These are phyloP conservation scores for Syzygium jambos DNA, from an alignment of 345 rosid species.

Conservation along the genomic window DNA sequence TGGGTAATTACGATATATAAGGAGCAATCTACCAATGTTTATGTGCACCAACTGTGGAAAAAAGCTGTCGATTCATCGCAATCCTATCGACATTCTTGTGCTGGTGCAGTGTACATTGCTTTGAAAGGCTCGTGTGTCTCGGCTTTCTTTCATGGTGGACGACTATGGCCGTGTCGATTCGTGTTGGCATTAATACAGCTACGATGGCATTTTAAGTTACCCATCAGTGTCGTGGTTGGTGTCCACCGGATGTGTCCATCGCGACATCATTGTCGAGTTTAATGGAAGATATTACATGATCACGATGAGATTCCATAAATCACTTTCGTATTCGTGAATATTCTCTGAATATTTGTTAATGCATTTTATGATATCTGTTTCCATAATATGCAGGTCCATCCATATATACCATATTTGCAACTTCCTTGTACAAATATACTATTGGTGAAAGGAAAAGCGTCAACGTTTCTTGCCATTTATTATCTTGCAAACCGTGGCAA, in stretches of 20 bases:
- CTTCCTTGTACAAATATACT: background rate
- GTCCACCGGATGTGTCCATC: fast-evolving
- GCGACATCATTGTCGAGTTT: fast-evolving
- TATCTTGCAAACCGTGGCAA: background rate
- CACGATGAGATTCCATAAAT: background rate
- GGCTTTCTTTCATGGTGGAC: background rate
- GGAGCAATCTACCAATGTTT: background rate
- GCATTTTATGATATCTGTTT: background rate
- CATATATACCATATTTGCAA: background rate
- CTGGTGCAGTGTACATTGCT: fast-evolving
- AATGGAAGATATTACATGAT: background rate
- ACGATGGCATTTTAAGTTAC: background rate
- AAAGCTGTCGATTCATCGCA: background rate
- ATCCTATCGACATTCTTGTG: fast-evolving
- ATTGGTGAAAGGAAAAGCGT: background rate
- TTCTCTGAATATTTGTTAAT: background rate
- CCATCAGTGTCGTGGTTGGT: background rate
- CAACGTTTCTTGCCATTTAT: background rate
- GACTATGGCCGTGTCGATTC: background rate
- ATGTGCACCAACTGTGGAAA: background rate
- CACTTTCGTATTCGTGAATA: background rate
- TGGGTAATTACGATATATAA: background rate
- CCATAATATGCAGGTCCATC: background rate
- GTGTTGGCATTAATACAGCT: too few species aligned
- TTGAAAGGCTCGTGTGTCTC: background rate